Percentiles rank a stretch among this genome's conserved stretches.
phyloP scores from a whole-genome alignment of 129 eudicot species.

The Flaveria sonorensis region DNA sequence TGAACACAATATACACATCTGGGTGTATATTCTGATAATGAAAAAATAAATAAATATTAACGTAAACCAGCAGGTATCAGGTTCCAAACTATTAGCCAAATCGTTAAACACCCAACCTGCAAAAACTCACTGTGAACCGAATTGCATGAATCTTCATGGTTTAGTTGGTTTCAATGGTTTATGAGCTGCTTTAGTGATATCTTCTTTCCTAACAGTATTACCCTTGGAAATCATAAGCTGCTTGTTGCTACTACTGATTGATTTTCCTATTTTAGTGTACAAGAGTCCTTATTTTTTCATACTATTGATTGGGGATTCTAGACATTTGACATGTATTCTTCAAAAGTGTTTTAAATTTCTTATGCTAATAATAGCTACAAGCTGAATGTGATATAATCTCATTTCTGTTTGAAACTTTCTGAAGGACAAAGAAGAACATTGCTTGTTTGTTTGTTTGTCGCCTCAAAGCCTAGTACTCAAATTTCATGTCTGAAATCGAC shows the following conservation, averaged over 20 bases:
- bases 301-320: not conserved
- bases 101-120: not conserved
- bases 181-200: not conserved
- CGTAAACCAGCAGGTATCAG: not conserved
- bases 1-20: not conserved
- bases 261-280: not conserved
- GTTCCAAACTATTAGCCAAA: not conserved
- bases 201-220: not conserved
- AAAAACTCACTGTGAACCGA: not conserved
- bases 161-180: not conserved
- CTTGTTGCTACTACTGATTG: not conserved
- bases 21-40: not conserved
- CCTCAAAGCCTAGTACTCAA: conserved; percentile 37
- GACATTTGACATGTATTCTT: not conserved
- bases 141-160: not conserved
- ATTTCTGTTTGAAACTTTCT: conserved; percentile 30
- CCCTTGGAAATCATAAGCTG: not conserved
- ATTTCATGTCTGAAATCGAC: conserved; percentile 46
- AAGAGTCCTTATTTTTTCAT: not conserved
- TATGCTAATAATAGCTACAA: too few species aligned
- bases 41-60: not conserved
- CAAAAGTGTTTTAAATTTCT: not conserved
- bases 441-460: conserved; percentile 30
- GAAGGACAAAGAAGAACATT: conserved; percentile 28
- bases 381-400: not conserved